Evolutionary conservation across 345 rosid species (phyloP).

Genomic region (Abelmoschus esculentus): DNA sequence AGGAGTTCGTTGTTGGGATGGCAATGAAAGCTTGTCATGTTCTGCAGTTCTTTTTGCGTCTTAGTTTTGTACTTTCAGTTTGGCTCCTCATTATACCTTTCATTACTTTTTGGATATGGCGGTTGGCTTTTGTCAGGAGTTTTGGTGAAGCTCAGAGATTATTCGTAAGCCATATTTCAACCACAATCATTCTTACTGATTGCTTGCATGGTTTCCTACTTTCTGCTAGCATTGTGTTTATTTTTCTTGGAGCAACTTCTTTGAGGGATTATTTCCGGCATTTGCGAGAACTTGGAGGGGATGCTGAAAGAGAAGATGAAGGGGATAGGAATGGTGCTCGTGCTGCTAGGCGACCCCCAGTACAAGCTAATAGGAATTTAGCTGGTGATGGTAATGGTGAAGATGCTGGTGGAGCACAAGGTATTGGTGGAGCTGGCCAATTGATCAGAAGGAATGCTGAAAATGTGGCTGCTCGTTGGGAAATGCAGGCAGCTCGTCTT

Average conservation of each 20-base stretch:
- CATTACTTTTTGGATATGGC: slow-evolving; percentile 96
- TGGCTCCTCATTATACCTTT: slow-evolving; percentile 97
- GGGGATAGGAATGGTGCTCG: slow-evolving; percentile 93
- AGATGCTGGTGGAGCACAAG: slow-evolving; percentile 72
- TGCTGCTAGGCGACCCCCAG: slow-evolving; percentile 68
- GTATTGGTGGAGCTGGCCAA: slow-evolving; percentile 76
- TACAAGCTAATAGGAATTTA: slow-evolving; percentile 68
- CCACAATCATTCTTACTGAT: slow-evolving; percentile 82
- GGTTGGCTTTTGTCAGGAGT: slow-evolving; percentile 61
- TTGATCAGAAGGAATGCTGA: slow-evolving; percentile 76
- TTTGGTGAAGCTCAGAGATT: slow-evolving; percentile 50
- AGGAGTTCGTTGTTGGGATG: slow-evolving; percentile 96
- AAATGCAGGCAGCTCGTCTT: slow-evolving; percentile 97
- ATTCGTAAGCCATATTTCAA: slow-evolving; percentile 82
- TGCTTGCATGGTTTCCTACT: slow-evolving; percentile 96
- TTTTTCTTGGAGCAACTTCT: slow-evolving; percentile 93
- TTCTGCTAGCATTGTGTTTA: slow-evolving; percentile 92
- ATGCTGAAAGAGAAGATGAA: slow-evolving; percentile 87
- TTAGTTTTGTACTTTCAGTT: slow-evolving; percentile 89
- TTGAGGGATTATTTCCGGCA: slow-evolving; percentile 94
- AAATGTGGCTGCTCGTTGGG: slow-evolving; percentile 96
- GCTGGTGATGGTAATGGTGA: slow-evolving; percentile 74
- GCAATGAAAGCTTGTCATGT: slow-evolving; percentile 90
- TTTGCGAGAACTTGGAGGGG: slow-evolving; percentile 87
- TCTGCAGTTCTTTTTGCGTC: slow-evolving; percentile 82